These are phyloP conservation scores for Ormosia emarginata DNA, from an alignment of 306 rosid species.

Conservation along the genomic window DNA sequence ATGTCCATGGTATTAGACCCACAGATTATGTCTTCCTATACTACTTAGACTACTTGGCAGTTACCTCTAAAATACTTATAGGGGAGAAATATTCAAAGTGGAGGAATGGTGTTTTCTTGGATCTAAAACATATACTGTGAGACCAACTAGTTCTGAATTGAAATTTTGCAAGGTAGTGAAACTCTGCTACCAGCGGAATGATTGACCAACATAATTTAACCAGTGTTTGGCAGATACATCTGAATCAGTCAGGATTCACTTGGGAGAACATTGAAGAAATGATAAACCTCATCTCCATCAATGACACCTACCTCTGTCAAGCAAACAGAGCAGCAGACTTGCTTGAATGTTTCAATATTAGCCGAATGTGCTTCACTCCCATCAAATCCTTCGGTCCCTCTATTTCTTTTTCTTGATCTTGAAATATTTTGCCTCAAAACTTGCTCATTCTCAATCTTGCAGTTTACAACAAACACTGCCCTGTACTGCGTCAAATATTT, in stretches of 20 bases:
- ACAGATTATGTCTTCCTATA: not conserved
- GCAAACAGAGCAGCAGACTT: conserved; percentile 68
- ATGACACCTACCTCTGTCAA: conserved; percentile 66
- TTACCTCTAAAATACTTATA: not conserved
- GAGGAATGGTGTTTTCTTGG: not conserved
- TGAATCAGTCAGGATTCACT: conserved; percentile 34
- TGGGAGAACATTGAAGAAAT: conserved; percentile 66
- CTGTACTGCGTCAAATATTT: conserved; percentile 72
- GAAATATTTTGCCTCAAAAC: conserved; percentile 25
- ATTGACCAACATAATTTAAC: not conserved
- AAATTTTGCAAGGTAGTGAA: conserved; percentile 6
- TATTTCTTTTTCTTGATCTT: conserved; percentile 36
- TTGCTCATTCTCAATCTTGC: conserved; percentile 47
- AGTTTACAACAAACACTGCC: conserved; percentile 67
- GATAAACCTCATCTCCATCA: conserved; percentile 68
- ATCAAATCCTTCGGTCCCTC: conserved; percentile 26
- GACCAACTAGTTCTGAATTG: not conserved
- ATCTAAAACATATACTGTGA: not conserved
- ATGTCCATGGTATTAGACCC: not conserved
- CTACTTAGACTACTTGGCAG: not conserved
- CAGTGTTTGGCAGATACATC: not conserved
- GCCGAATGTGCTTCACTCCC: conserved; percentile 29
- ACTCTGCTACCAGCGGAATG: not conserved
- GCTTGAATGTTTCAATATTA: conserved; percentile 42
- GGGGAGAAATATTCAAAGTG: not conserved